Evolutionary conservation across 176 grass and related monocot genomes (phyloP), one percentile per base, ranked within the genome.

Genomic region (Olyra latifolia): DNA sequence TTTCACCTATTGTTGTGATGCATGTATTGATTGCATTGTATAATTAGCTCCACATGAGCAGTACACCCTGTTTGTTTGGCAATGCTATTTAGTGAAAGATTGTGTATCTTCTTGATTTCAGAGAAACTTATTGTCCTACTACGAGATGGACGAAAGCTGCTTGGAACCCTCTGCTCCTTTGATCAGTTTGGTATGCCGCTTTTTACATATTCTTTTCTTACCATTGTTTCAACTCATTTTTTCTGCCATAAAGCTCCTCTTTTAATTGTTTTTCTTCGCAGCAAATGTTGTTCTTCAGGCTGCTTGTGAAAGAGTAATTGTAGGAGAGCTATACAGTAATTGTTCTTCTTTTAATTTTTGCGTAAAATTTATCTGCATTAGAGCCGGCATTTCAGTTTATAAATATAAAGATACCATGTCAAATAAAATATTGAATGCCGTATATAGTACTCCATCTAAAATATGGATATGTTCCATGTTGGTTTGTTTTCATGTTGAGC

Each of bases 221-320:
- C 32, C 24, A 12, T 7, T 47, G 1, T 35, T 24, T 61, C 9
- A 8, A 40, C 10, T 20, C 14, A n/a, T 67, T 11, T 67, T 82
- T 71, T 86, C 29, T 72, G 3, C 47, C 52, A 62, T 72, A 59
- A 59, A 75, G 5, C 29, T 45, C 32, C 1, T 53, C 6, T 69
- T 76, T 14, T 54, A 57, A 53, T 69, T n/a, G 32, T 77, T 82
- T 25, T 72, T 62, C 38, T 79, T 24, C 80, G 71, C 90, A 98
- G 95, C 92, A 62, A 98, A 95, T 89, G 92, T 90, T 74, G 95
- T 98, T 90, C 88, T 95, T 89, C 89, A 98, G 74, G 87, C 85
- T 95, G 92, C 95, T 65, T 98, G 92, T 57, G 95, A 98, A 71
- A 73, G 92, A 87, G 95, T 95, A 77, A 98, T 98, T 87, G 95